Percentiles rank a stretch among this genome's conserved stretches.
phyloP scores from a whole-genome alignment of 2,329 filamentous ascomycete genomes.

The Aspergillus sp. region DNA sequence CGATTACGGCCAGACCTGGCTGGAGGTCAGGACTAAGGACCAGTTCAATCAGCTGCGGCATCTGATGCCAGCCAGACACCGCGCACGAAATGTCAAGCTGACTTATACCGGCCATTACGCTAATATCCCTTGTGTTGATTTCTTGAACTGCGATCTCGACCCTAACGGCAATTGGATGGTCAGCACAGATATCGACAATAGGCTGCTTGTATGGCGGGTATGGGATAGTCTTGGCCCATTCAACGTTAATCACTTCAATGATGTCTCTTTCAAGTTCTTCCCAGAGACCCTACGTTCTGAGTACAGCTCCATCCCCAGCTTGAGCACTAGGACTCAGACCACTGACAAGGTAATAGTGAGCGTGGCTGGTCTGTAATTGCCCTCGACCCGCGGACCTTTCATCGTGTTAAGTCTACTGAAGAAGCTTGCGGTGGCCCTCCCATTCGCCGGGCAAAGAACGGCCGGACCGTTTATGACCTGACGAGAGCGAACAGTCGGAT shows the following conservation, averaged over 20 bases:
- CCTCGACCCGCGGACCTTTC: constrained; percentile 48
- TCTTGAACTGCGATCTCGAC: constrained; percentile 61
- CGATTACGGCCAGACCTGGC: constrained; percentile 36
- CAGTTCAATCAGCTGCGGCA: constrained; percentile 32
- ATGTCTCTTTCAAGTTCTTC: constrained; percentile 23
- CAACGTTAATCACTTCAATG: constrained; percentile 34
- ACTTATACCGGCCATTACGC: constrained; percentile 44
- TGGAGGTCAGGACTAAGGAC: constrained; percentile 27
- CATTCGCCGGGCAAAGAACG: constrained; percentile 17
- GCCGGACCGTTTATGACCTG: constrained; percentile 32
- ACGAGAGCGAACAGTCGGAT: constrained; percentile 29
- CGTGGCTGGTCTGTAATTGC: constrained; percentile 51
- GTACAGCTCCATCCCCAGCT: constrained; percentile 15
- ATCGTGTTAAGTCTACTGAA: constrained; percentile 33
- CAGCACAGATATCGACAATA: constrained; percentile 58
- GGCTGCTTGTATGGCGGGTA: constrained; percentile 52
- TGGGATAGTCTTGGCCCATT: constrained; percentile 41
- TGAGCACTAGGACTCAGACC: background rate
- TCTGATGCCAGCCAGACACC: constrained; percentile 33
- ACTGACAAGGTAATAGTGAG: constrained; percentile 24
- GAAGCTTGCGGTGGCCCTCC: constrained; percentile 45
- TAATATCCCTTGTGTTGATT: constrained; percentile 61
- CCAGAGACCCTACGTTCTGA: constrained; percentile 29
- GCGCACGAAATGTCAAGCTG: constrained; percentile 46
- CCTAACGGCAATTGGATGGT: constrained; percentile 58